Percentiles rank a stretch among this genome's conserved stretches.
Conservation (phyloP, 768 basidiomycete species). For the Boletus rubescentipes region DNA sequence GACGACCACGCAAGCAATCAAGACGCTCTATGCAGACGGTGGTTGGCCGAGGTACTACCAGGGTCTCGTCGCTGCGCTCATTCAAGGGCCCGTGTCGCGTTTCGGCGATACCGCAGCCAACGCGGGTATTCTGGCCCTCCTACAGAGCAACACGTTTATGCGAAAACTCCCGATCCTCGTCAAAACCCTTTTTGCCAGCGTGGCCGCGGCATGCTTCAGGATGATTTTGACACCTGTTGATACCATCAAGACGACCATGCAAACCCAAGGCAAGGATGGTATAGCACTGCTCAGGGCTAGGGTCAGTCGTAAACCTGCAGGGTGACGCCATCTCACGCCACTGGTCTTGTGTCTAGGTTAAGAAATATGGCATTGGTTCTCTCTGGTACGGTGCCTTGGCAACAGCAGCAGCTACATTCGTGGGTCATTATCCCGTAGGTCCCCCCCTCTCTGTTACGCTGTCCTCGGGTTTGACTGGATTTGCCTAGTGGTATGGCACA, state of each 20-base stretch:
- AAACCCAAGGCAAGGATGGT: constrained; percentile 81
- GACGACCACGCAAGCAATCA: constrained; percentile 59
- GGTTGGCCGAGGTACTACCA: constrained; percentile 86
- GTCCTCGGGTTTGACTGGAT: constrained; percentile 2
- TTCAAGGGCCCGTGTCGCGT: constrained; percentile 81
- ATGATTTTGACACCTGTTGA: constrained; percentile 94
- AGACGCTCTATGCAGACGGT: constrained; percentile 73
- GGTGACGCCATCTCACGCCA: background rate
- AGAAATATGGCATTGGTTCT: constrained; percentile 69
- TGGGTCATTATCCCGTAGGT: constrained; percentile 83
- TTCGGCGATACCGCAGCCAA: constrained; percentile 98
- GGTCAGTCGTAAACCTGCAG: constrained; percentile 36
- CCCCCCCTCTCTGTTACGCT: background rate
- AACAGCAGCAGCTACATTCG: constrained; percentile 91
- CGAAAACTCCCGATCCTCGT: constrained; percentile 57
- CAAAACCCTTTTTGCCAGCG: constrained; percentile 77
- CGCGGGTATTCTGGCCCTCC: constrained; percentile 83
- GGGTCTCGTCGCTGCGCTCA: constrained; percentile 78
- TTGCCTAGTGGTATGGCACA: constrained; percentile 70
- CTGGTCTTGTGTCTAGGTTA: constrained; percentile 47
- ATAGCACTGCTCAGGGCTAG: constrained; percentile 63
- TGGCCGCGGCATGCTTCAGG: constrained; percentile 80
- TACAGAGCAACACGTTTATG: constrained; percentile 74
- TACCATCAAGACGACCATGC: constrained; percentile 93
- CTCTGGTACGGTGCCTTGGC: constrained; percentile 92